Evolutionary conservation across 2,329 filamentous ascomycete species (phyloP), one percentile per base, ranked within the genome.

Genomic region (Colletotrichum cuscutae): DNA sequence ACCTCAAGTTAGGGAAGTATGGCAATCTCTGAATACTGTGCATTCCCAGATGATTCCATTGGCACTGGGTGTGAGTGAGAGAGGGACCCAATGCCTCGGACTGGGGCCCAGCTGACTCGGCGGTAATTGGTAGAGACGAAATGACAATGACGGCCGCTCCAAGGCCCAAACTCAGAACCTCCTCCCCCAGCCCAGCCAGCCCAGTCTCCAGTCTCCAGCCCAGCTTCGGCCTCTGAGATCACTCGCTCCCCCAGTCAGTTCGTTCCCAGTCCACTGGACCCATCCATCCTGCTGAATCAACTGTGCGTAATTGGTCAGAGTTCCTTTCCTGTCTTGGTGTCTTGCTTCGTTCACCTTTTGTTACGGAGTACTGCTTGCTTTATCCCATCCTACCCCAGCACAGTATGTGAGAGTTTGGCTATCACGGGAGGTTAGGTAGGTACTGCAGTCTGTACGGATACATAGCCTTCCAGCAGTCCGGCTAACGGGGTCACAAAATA

Each of bases 51-150:
- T 26, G n/a, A 49, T 12, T 32, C 53, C 5, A 22, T 49, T 35
- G n/a, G 64, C 46, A 53, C 54, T 37, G 63, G 54, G 42, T 57
- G 19, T 57, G 57, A 46, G 26, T 13, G 30, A n/a, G 32, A 37
- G 57, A 54, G 60, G 52, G 68, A 71, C 71, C 71, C 71, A 72
- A 64, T 57, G 68, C 71, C 71, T 73, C 52, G 71, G 71, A 73
- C 71, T 72, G 62, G 71, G 71, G 71, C 58, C 71, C 37, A 71
- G 71, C 62, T 67, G 71, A 73, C 68, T 73, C 62, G 71, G 67
- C 56, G 61, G 46, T 73, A 53, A 72, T 72, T 58, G 61, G 58
- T 42, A 71, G 68, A 30, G 58, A 71, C 52, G 56, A 72, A 60
- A 67, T 66, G 67, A 67, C 56, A 68, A 58, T 63, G 22, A 46